These are phyloP conservation scores for Penicillium antarcticum DNA, from an alignment of 495 filamentous ascomycete species.

Conservation along the genomic window DNA sequence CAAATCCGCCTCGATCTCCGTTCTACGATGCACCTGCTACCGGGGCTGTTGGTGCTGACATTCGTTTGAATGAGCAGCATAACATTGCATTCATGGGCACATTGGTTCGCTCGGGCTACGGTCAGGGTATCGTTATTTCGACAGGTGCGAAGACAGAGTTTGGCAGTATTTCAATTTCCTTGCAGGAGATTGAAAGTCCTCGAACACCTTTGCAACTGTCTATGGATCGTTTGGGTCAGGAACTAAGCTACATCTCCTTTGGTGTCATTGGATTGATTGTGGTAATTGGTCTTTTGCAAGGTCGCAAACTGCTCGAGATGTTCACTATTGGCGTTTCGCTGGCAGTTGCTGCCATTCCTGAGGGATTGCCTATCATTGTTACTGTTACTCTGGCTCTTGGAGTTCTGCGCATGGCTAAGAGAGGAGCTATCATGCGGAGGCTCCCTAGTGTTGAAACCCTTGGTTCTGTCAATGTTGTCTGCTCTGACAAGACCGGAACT, in stretches of 20 bases:
- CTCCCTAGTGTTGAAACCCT: constrained; percentile 96
- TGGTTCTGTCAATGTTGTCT: constrained; percentile 97
- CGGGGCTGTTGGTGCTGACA: constrained; percentile 61
- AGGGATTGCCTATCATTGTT: constrained; percentile 96
- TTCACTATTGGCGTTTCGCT: constrained; percentile 97
- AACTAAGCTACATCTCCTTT: constrained; percentile 94
- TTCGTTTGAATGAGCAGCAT: constrained; percentile 61
- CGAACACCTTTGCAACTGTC: constrained; percentile 88
- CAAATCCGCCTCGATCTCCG: constrained; percentile 50
- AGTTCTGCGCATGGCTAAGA: constrained; percentile 89
- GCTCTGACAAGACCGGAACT: constrained; percentile 97
- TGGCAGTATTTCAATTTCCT: constrained; percentile 87
- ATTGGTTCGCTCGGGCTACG: constrained; percentile 91
- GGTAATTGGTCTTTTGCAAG: constrained; percentile 81
- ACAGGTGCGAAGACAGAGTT: constrained; percentile 93
- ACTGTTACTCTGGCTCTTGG: constrained; percentile 94
- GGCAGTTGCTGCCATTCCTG: constrained; percentile 94
- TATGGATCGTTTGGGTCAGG: constrained; percentile 95
- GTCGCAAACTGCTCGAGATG: constrained; percentile 86
- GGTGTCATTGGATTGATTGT: constrained; percentile 92
- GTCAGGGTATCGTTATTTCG: constrained; percentile 91
- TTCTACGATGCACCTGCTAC: constrained; percentile 59
- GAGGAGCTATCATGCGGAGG: constrained; percentile 89
- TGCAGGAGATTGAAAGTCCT: constrained; percentile 92
- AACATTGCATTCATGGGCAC: constrained; percentile 99